A percentile compares a stretch with the other conserved stretches of the same genome.
Conservation (phyloP, 2,329 filamentous ascomycete species). For the Xylariaceae sp. region DNA sequence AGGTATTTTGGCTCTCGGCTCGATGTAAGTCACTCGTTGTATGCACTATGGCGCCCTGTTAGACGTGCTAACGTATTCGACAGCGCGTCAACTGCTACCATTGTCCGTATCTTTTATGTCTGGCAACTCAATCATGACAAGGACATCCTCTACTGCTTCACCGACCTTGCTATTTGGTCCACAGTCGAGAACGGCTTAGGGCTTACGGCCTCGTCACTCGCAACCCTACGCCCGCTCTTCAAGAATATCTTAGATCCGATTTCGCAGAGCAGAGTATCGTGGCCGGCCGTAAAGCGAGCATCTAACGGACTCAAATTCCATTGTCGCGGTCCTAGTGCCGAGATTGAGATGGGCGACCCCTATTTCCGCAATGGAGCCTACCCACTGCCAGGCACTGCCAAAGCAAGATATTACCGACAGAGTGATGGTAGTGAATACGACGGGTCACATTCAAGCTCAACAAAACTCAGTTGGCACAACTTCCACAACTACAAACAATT, state of each 20-base stretch:
- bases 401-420: not conserved
- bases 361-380: slow-evolving; percentile 2
- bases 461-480: slow-evolving; percentile 2
- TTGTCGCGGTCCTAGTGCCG: slow-evolving; percentile 3
- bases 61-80: not conserved
- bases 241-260: slow-evolving; percentile 14
- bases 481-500: not conserved
- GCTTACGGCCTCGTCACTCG: slow-evolving; percentile 38
- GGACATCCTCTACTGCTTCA: slow-evolving; percentile 41
- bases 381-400: not conserved
- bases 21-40: slow-evolving; percentile 33
- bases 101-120: slow-evolving; percentile 44
- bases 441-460: not conserved
- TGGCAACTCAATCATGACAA: slow-evolving; percentile 32
- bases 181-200: slow-evolving; percentile 42
- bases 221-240: slow-evolving; percentile 38
- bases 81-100: slow-evolving; percentile 40
- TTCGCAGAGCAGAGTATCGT: not conserved
- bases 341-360: not conserved
- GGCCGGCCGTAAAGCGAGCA: not conserved
- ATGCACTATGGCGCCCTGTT: not conserved
- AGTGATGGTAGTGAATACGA: slow-evolving; percentile 1
- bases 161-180: slow-evolving; percentile 43
- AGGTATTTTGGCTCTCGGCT: slow-evolving; percentile 32
- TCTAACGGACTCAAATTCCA: not conserved